Percentiles rank a stretch among this genome's conserved stretches.
phyloP scores from a whole-genome alignment of 768 basidiomycete species.

The Termitomyces sp. region DNA sequence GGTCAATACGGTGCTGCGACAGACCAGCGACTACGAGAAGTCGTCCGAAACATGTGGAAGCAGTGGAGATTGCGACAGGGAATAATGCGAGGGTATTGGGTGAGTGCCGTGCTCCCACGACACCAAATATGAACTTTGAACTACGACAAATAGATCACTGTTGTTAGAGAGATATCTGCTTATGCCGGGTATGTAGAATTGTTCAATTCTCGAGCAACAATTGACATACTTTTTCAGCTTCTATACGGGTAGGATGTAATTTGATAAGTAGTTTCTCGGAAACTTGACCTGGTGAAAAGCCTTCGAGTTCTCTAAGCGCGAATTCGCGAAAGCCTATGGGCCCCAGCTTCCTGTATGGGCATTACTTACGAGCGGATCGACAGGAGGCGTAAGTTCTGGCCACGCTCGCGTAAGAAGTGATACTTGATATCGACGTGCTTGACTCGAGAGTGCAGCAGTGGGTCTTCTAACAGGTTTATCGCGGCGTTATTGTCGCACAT shows the following conservation, averaged over 20 bases:
- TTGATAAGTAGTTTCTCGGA: background rate
- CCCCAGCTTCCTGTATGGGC: conserved; percentile 78
- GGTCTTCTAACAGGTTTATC: too few species aligned
- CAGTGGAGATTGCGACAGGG: conserved; percentile 84
- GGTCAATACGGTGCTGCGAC: conserved; percentile 81
- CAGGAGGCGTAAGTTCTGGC: conserved; percentile 59
- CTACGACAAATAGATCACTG: conserved; percentile 60
- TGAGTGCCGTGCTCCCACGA: conserved; percentile 22
- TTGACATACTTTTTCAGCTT: conserved; percentile 37
- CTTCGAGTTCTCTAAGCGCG: conserved; percentile 86
- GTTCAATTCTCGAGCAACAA: background rate
- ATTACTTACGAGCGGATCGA: conserved; percentile 74
- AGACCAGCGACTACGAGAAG: conserved; percentile 70
- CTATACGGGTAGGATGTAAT: background rate
- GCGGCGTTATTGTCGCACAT: too few species aligned
- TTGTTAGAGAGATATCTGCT: conserved; percentile 91
- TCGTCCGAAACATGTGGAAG: conserved; percentile 79
- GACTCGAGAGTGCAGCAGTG: too few species aligned
- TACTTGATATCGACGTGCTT: too few species aligned
- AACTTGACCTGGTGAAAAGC: conserved; percentile 59
- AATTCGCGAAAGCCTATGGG: conserved; percentile 60
- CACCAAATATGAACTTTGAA: background rate
- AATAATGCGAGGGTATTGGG: conserved; percentile 98
- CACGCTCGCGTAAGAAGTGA: too few species aligned
- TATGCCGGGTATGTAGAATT: conserved; percentile 70